Base-by-base conservation (phyloP, 768 basidiomycete genomes). In the Russula olivacea region DNA sequence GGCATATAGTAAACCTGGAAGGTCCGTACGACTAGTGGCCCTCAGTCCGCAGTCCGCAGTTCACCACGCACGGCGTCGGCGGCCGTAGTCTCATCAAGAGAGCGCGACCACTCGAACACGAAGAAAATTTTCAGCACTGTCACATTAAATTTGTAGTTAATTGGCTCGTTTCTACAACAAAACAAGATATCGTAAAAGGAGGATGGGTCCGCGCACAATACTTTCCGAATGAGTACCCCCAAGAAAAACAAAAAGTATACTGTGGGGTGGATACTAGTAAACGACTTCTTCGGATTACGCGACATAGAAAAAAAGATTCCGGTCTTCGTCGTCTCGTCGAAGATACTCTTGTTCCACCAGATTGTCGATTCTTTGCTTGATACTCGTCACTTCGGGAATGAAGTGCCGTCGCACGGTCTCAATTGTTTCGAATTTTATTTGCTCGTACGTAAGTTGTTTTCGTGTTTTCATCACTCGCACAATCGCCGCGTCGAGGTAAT, bases 401-500 rank as follows among this genome's bases (percentile, higher is more conserved):
- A 98, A 98, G 69, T 95, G 89, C 45, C 78, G 85, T 74, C 88
- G 89, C 53, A 98, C 91, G 25, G 93, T 88, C 21, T 91, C 87
- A 61, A 97, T 85, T 11, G 91, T 91, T 66, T 86, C 86, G 55
- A 84, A 82, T 74, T 91, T 88, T 69, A 98, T 80, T 67, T 88
- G 80, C 68, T 89, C 85, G 69, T 92, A 85, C 28, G 77, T 78
- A 74, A 96, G 78, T 74, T 89, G 88, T 76, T 96, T 98, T 69
- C 84, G 83, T 2, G 85, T 86, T 73, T 98, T 98, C 93, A 98
- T 95, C 70, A 96, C 85, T 7, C 97, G 87, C 38, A 99, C 96
- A 69, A 99, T 95, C 23, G 95, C 95, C 0, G 94, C 94, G 68
- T 98, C 93, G 15, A 98, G 79, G 61, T 87, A 86, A 69, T 87